Evolutionary conservation across 768 basidiomycete genomes (phyloP).

Genomic region (Leucosporidium yakuticum): DNA sequence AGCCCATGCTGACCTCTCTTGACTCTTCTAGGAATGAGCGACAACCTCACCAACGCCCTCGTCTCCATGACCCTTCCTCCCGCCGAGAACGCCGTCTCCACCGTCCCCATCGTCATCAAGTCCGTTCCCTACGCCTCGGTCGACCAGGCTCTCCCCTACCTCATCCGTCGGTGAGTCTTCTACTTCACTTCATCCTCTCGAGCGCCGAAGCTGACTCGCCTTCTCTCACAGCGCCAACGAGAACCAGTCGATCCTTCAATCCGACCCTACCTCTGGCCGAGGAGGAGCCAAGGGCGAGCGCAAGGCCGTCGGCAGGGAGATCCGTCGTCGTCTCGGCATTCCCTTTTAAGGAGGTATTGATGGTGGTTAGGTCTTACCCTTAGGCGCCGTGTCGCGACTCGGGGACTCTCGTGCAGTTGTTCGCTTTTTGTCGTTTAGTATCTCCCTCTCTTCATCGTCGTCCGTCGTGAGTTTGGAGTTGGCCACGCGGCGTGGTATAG

Average conservation of each 20-base stretch:
- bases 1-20: neutral
- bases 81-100: neutral
- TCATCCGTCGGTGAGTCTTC: conserved; percentile 26
- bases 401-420: too few species aligned
- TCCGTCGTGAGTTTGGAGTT: too few species aligned
- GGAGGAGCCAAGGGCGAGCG: conserved; percentile 30
- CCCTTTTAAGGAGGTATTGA: conserved; percentile 10
- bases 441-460: too few species aligned
- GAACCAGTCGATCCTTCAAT: conserved; percentile 34
- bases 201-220: neutral
- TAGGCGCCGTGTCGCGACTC: too few species aligned
- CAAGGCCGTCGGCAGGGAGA: conserved; percentile 34
- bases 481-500: too few species aligned
- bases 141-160: conserved; percentile 38
- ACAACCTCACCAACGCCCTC: conserved; percentile 33
- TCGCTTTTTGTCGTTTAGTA: too few species aligned
- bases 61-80: conserved; percentile 19
- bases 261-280: conserved; percentile 25
- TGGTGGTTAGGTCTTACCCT: too few species aligned
- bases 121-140: conserved; percentile 39
- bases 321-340: conserved; percentile 13
- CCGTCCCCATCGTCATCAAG: conserved; percentile 34
- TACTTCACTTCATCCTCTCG: neutral
- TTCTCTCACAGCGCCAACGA: conserved; percentile 23
- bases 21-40: conserved; percentile 31